Evolutionary conservation across 2,329 filamentous ascomycete species (phyloP), one percentile per base, ranked within the genome.

Genomic region (Cordyceps tenuipes): DNA sequence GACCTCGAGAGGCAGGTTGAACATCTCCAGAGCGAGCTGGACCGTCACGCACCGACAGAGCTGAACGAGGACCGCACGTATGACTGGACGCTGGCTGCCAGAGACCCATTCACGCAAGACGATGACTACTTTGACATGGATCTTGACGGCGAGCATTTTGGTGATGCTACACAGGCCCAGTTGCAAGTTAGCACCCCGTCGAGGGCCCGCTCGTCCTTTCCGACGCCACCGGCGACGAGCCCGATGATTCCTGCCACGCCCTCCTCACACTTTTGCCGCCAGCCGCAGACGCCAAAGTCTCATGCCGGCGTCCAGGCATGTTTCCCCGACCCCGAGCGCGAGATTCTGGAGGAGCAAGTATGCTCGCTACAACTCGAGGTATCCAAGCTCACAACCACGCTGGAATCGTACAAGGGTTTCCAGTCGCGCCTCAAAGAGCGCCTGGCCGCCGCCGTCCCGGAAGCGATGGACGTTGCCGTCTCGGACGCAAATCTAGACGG

Each of bases 211-310:
- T 67, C 70, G n/a, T 82, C 80, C 0, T 83, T 84, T 63, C 77
- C 78, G 5, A 82, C 81, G 0, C 82, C 82, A 0, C 82, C 82
- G 1, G 75, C 77, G 2, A 84, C 82, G 0, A 84, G 82, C 47
- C 79, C 79, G 1, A 64, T 71, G 0, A 62, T 71, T 0, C 68
- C 63, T 62, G 61, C 66, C 0, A 77, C 77, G 1, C 79, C 80
- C 0, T 73, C 67, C 46, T 75, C 72, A 1, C 65, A 64, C 5
- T 46, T 64, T 34, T 29, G 62, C 10, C 41, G 46, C 36, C 51
- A 34, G 0, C 49, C 62, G 3, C 62, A 47, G 6, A 62, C 63
- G 1, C 60, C 64, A 5, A 60, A 60, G 2, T 71, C 71, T 0
- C 68, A 77, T 57, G 65, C 64, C 1, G 74, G 73, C 1, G 72